Conservation (phyloP, 495 filamentous ascomycete species). For the Podospora sp. region DNA sequence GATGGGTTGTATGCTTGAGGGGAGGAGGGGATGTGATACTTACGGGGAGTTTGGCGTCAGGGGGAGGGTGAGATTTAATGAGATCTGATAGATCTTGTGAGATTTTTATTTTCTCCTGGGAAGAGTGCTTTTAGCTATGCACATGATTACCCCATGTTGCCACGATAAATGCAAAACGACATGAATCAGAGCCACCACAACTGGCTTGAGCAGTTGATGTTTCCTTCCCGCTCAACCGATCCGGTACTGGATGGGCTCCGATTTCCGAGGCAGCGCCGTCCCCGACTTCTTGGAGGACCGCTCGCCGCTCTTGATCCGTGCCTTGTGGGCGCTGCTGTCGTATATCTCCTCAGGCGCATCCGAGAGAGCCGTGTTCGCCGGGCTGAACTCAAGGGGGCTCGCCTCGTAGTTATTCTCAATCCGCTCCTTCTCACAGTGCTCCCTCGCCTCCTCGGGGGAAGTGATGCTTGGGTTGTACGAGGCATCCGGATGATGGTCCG, state of each 20-base stretch:
- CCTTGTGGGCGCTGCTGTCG: slow-evolving; percentile 6
- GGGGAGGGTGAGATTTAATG: not conserved
- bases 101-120: not conserved
- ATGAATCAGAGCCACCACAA: not conserved
- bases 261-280: not conserved
- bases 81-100: not conserved
- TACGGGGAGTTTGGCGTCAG: not conserved
- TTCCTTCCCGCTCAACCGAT: not conserved
- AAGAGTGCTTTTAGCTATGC: slow-evolving; percentile 3
- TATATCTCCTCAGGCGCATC: not conserved
- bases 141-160: not conserved
- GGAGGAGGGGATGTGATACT: not conserved
- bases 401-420: slow-evolving; percentile 33
- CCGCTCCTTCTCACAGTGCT: slow-evolving; percentile 3
- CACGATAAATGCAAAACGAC: not conserved
- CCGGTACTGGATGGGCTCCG: not conserved
- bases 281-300: slow-evolving; percentile 32
- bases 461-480: slow-evolving; percentile 47
- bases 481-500: slow-evolving; percentile 38
- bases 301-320: slow-evolving; percentile 24
- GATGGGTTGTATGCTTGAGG: slow-evolving; percentile 72
- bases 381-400: slow-evolving; percentile 43
- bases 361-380: slow-evolving; percentile 41
- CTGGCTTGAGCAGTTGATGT: too few species aligned
- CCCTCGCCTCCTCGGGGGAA: slow-evolving; percentile 39